Conservation (phyloP, 1,139 yeast genomes). For the Kodamaea derodonti region DNA sequence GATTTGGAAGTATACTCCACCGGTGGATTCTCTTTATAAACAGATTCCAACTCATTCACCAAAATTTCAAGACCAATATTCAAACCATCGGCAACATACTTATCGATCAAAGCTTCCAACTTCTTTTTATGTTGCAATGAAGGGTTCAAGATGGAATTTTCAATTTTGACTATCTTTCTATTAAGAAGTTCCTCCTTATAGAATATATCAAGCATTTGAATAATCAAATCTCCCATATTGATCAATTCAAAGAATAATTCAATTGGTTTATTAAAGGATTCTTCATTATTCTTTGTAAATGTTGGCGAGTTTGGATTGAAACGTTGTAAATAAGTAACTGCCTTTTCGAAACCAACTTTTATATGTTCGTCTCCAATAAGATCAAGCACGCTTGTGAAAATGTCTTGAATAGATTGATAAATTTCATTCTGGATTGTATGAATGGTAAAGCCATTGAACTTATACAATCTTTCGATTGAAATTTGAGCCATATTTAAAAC, state of each 20-base stretch:
- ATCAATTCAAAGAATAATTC: conserved; percentile 86
- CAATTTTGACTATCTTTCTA: conserved; percentile 58
- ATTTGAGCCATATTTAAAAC: conserved; percentile 37
- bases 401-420: conserved; percentile 42
- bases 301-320: conserved; percentile 57
- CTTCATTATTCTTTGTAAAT: conserved; percentile 15
- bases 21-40: conserved; percentile 26
- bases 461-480: conserved; percentile 30
- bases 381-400: conserved; percentile 65
- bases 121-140: conserved; percentile 76
- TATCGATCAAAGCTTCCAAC: conserved; percentile 79
- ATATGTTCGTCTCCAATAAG: conserved; percentile 71
- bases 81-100: conserved; percentile 86
- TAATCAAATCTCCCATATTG: conserved; percentile 86
- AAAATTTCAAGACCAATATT: conserved; percentile 87
- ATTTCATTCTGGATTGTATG: conserved; percentile 30
- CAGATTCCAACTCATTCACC: conserved; percentile 63
- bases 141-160: conserved; percentile 74
- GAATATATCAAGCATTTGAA: conserved; percentile 89
- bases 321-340: conserved; percentile 61
- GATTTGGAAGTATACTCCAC: conserved; percentile 8
- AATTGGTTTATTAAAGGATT: conserved; percentile 67
- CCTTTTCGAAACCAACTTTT: conserved; percentile 77
- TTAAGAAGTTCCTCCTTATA: conserved; percentile 79
- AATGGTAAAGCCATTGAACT: conserved; percentile 33